Conservation (phyloP, 805 yeast species). For the Lipomyces lipofer region DNA sequence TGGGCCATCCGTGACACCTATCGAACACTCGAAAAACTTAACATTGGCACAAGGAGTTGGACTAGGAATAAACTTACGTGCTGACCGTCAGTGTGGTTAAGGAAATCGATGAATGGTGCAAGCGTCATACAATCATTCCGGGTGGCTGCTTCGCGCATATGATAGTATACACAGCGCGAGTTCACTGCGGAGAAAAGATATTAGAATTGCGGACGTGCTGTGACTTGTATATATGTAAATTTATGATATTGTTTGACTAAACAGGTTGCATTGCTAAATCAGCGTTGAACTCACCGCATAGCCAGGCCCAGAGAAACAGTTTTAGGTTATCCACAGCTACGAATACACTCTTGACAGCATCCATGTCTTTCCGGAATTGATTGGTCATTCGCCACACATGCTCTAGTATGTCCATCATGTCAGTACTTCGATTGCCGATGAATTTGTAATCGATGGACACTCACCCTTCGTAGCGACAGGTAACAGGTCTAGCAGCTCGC, state of each 20-base stretch:
- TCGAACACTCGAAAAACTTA: conserved; percentile 16
- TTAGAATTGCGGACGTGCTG: too few relatives aligned
- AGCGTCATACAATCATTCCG: conserved; percentile 72
- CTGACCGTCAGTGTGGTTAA: conserved; percentile 57
- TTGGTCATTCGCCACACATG: conserved; percentile 19
- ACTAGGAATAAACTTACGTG: neutral
- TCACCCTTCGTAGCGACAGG: conserved; percentile 6
- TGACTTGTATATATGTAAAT: too few relatives aligned
- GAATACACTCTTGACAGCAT: conserved; percentile 35
- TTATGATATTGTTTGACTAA: too few relatives aligned
- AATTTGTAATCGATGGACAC: too few relatives aligned
- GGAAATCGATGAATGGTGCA: conserved; percentile 88
- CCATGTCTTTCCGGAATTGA: conserved; percentile 49
- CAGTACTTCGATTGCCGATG: too few relatives aligned
- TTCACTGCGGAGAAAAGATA: too few relatives aligned
- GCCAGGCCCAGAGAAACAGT: conserved; percentile 69
- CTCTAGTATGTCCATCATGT: too few relatives aligned
- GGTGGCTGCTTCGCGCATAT: conserved; percentile 54
- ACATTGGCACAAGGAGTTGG: conserved; percentile 8
- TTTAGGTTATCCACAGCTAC: conserved; percentile 7
- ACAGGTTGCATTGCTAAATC: neutral
- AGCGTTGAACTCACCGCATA: conserved; percentile 44
- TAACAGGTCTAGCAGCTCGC: neutral
- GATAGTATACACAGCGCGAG: conserved; percentile 85
- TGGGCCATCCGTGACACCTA: too few relatives aligned